Conservation (phyloP, 305 asterid species). For the Solanum hybrid region DNA sequence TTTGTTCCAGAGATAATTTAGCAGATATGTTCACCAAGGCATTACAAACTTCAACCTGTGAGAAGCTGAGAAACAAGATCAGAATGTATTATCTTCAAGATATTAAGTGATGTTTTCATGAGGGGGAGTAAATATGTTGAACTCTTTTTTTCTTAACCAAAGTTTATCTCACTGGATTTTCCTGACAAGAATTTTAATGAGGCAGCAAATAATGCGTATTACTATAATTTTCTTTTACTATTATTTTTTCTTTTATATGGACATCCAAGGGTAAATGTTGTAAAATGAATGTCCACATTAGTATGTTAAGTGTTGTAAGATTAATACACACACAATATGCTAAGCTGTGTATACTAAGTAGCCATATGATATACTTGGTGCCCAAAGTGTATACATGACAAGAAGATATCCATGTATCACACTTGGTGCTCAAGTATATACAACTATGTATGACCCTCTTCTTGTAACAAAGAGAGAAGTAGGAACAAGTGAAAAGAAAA, state of each 20-base stretch:
- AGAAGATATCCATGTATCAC: too few relatives aligned
- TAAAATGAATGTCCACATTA: background rate
- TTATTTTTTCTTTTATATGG: too few relatives aligned
- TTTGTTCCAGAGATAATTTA: background rate
- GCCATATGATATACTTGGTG: too few relatives aligned
- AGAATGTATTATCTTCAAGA: background rate
- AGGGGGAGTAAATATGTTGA: background rate
- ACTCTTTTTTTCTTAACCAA: background rate
- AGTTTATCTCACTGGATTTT: background rate
- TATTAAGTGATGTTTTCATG: background rate
- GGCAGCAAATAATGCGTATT: background rate
- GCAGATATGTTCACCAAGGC: background rate
- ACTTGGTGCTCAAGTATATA: too few relatives aligned
- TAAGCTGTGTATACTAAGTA: too few relatives aligned
- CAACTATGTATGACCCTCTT: too few relatives aligned
- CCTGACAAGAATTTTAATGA: background rate
- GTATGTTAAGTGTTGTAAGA: too few relatives aligned
- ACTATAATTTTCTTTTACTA: background rate
- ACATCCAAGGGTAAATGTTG: background rate
- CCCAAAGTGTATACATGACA: too few relatives aligned
- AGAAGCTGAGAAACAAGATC: background rate
- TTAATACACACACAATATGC: too few relatives aligned
- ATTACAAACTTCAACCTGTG: background rate
- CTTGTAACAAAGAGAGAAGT: too few relatives aligned
- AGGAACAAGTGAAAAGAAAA: too few relatives aligned